These are phyloP conservation scores for Acanthamoeba healyi DNA, from an alignment of 208 protist species.

Conservation along the genomic window DNA sequence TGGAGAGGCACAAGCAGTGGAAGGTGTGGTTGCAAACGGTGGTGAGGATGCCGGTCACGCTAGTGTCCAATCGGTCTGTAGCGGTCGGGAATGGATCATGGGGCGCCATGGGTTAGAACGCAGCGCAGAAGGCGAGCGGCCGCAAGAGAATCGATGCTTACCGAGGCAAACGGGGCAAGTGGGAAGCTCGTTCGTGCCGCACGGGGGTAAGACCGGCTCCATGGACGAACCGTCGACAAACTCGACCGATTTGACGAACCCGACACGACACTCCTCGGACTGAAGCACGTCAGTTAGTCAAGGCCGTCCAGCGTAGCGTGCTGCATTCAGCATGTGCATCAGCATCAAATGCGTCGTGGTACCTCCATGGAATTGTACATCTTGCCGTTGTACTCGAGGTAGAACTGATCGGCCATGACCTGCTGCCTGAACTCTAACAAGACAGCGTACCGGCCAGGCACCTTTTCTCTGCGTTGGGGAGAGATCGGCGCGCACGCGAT, in stretches of 20 bases:
- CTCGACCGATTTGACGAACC: conserved; percentile 77
- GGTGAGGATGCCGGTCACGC: conserved; percentile 88
- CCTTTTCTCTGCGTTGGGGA: conserved; percentile 62
- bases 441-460: conserved; percentile 85
- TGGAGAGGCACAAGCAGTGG: conserved; percentile 88
- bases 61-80: conserved; percentile 89
- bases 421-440: conserved; percentile 83
- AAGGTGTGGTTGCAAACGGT: conserved; percentile 92
- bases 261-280: conserved; percentile 78
- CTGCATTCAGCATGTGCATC: not conserved
- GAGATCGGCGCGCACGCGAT: no score
- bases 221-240: conserved; percentile 30
- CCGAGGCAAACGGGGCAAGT: conserved; percentile 70
- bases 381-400: conserved; percentile 86
- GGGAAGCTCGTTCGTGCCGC: conserved; percentile 27
- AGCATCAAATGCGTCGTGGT: not conserved
- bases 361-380: conserved; percentile 87
- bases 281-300: not conserved
- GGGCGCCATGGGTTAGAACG: not conserved
- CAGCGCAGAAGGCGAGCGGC: not conserved
- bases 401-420: conserved; percentile 84
- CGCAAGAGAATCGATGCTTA: not conserved
- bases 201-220: conserved; percentile 11
- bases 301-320: not conserved
- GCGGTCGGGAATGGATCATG: not conserved